These are phyloP conservation scores for Erysimum pusillum DNA, from an alignment of 441 rosid species.

Conservation along the genomic window DNA sequence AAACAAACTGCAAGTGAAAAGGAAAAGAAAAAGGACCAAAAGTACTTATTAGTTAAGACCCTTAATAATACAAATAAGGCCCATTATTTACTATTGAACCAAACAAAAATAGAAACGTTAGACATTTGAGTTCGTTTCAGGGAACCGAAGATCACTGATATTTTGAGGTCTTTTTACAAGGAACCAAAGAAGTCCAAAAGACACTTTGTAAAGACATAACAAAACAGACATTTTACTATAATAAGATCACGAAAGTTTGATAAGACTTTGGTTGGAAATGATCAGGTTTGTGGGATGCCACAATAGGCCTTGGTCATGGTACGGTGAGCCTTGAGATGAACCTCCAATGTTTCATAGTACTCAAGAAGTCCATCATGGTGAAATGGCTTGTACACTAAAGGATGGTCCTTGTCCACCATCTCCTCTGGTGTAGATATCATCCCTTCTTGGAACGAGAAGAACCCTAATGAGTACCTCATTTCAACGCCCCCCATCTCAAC, in stretches of 20 bases:
- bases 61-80: background rate
- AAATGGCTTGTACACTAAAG: constrained; percentile 66
- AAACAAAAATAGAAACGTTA: background rate
- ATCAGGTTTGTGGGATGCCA: constrained; percentile 47
- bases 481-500: constrained; percentile 60
- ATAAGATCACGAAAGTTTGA: constrained; percentile 3
- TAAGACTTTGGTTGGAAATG: constrained; percentile 9
- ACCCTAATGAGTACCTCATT: constrained; percentile 61
- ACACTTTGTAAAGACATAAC: background rate
- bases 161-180: constrained; percentile 12
- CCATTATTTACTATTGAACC: no score
- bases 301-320: constrained; percentile 62
- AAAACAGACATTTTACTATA: constrained; percentile 1
- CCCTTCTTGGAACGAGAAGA: constrained; percentile 59
- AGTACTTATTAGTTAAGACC: background rate
- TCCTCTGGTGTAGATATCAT: constrained; percentile 57
- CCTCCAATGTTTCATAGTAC: constrained; percentile 49
- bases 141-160: no score
- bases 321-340: constrained; percentile 50
- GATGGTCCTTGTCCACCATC: constrained; percentile 65
- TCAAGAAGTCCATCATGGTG: constrained; percentile 55
- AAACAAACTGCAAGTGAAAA: background rate
- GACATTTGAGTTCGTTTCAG: background rate
- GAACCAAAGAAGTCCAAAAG: background rate
- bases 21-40: background rate